Evolutionary conservation across 2,329 filamentous ascomycete genomes (phyloP), one percentile per base, ranked within the genome.

Genomic region (Corynespora cassiicola): DNA sequence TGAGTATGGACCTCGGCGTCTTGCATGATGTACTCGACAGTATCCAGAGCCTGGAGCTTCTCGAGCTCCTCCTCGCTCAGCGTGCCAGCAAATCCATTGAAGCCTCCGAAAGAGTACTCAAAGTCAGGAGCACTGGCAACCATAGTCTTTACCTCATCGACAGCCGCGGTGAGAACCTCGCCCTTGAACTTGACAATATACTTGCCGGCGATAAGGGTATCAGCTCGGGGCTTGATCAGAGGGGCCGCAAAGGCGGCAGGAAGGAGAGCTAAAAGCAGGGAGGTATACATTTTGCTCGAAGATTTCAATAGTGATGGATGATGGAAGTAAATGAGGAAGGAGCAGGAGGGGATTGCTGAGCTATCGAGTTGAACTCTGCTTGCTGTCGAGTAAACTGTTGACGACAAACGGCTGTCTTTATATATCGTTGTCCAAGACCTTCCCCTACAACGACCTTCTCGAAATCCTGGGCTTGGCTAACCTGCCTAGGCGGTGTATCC

Each of bases 171-270:
- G 31, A 47, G 36, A 16, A 58, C 34, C 14, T 62, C 59, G 19
- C 58, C 50, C 50, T 70, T 72, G 36, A 75, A 36, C 56, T 73
- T 73, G 54, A 75, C 68, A 31, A 75, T 73, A 56, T 72, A 74
- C 55, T 71, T 69, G 49, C 62, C 61, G 3, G 63, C 58, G 23
- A 73, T 55, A 18, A 63, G 36, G 8, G 47, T 30, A 10, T 52
- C 52, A 20, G 47, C 57, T 25, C 63, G 50, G n/a, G 61, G 57
- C 12, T 53, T 45, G 35, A 71, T 47, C 35, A 74, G 34, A 7
- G 69, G 69, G 5, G 70, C 65, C 23, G 67, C 70, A 18, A 71
- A 32, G 16, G 59, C 58, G 44, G 61, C 47, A 5, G 70, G 50
- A 36, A 71, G 33, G 16, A 71, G 52, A 21, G 60, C 53, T 15